Conservation (phyloP, 2,329 filamentous ascomycete species). For the Onygenales sp. region DNA sequence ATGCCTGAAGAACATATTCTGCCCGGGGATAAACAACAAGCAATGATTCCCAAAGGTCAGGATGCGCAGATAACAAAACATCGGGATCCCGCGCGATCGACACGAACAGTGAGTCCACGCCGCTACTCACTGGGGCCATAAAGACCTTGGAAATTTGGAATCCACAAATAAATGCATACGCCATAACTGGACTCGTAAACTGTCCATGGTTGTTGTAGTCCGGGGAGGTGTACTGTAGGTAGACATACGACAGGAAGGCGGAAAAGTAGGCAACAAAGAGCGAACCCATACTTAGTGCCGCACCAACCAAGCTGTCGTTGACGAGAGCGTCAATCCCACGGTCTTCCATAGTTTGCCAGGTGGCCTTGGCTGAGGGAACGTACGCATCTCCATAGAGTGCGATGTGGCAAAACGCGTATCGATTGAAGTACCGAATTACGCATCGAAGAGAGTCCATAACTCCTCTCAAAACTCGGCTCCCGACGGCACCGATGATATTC, state of each 20-base stretch:
- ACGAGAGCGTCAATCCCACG: conserved; percentile 83
- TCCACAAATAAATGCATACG: conserved; percentile 81
- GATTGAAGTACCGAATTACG: conserved; percentile 80
- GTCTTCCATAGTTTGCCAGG: conserved; percentile 84
- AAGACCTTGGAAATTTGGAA: conserved; percentile 85
- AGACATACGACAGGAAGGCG: conserved; percentile 75
- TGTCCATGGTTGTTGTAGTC: conserved; percentile 59
- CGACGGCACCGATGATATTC: conserved; percentile 55
- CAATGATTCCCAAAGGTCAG: conserved; percentile 71
- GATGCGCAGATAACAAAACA: conserved; percentile 70
- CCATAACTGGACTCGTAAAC: conserved; percentile 70
- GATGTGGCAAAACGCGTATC: conserved; percentile 88
- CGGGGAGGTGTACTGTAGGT: conserved; percentile 71
- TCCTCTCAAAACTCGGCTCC: conserved; percentile 69
- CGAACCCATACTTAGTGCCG: conserved; percentile 64
- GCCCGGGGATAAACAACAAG: conserved; percentile 74
- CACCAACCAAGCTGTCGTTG: conserved; percentile 75
- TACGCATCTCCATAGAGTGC: conserved; percentile 88
- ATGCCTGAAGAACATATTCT: conserved; percentile 66
- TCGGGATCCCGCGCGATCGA: conserved; percentile 57
- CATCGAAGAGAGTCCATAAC: conserved; percentile 71
- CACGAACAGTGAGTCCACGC: conserved; percentile 88
- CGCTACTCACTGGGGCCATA: conserved; percentile 75
- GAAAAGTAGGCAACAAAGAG: conserved; percentile 78
- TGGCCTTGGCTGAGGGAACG: conserved; percentile 76